Evolutionary conservation across 2,329 filamentous ascomycete genomes (phyloP).

Genomic region (Eutypella sp.): DNA sequence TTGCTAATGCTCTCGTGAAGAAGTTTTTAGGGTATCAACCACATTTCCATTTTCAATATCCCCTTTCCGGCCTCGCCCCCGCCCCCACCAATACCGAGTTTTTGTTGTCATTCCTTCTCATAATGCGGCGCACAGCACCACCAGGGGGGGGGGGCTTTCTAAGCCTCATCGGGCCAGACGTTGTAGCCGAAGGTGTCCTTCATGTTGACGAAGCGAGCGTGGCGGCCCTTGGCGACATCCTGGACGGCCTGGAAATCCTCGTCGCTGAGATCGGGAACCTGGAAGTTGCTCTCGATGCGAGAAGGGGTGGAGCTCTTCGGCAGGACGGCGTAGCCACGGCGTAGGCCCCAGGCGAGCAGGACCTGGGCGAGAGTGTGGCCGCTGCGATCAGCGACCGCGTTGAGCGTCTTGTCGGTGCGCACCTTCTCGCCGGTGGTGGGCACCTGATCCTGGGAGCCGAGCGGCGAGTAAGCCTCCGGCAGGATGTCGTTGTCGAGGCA

Average conservation of each 20-base stretch:
- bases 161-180: constrained; percentile 57
- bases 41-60: no score
- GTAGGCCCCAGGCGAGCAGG: constrained; percentile 60
- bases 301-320: constrained; percentile 65
- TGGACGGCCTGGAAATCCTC: constrained; percentile 59
- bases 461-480: constrained; percentile 45
- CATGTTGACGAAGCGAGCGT: constrained; percentile 75
- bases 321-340: constrained; percentile 61
- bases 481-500: constrained; percentile 48
- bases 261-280: constrained; percentile 49
- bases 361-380: constrained; percentile 56
- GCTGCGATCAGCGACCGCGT: constrained; percentile 52
- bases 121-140: no score
- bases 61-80: no score
- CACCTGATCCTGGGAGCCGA: constrained; percentile 65
- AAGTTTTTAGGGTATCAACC: no score
- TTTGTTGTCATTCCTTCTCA: no score
- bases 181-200: constrained; percentile 75
- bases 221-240: constrained; percentile 59
- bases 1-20: no score
- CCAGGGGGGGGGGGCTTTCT: no score
- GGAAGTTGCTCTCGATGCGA: constrained; percentile 62
- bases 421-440: constrained; percentile 64
- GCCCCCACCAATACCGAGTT: no score
- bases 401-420: constrained; percentile 53